These are phyloP conservation scores for Apiospora arundinis DNA, from an alignment of 2,329 filamentous ascomycete species.

Conservation along the genomic window DNA sequence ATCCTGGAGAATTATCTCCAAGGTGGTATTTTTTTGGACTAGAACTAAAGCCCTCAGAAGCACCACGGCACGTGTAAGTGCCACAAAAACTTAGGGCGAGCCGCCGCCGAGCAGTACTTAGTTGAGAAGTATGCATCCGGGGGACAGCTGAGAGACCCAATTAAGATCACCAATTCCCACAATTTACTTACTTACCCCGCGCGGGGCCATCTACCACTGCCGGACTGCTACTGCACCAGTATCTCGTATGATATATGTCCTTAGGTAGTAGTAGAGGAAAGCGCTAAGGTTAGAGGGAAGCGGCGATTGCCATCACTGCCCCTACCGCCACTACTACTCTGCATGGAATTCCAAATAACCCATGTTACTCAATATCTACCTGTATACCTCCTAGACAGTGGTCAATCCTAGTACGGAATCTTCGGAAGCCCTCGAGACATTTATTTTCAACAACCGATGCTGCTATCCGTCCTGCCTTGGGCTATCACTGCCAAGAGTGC, in stretches of 20 bases:
- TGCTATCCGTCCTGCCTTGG: neutral
- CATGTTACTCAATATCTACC: neutral
- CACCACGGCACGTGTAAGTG: neutral
- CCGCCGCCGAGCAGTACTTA: neutral
- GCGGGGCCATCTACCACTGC: neutral
- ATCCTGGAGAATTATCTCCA: too few relatives aligned
- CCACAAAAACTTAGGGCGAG: neutral
- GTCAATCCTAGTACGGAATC: neutral
- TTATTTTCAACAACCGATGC: neutral
- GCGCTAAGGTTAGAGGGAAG: too few relatives aligned
- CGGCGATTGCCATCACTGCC: neutral
- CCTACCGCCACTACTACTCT: neutral
- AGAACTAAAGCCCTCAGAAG: neutral
- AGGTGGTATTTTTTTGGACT: neutral
- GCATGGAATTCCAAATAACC: neutral
- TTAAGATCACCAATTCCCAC: neutral
- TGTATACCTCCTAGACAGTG: too few relatives aligned
- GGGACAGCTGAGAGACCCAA: neutral
- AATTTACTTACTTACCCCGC: conserved; percentile 7
- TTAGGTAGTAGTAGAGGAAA: too few relatives aligned
- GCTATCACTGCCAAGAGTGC: neutral
- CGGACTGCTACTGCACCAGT: neutral
- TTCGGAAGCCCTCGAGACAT: neutral
- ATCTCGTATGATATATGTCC: neutral
- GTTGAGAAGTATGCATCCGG: neutral